Evolutionary conservation across 2,329 filamentous ascomycete genomes (phyloP), one percentile per base, ranked within the genome.

Genomic region (Colletotrichum eleusines): DNA sequence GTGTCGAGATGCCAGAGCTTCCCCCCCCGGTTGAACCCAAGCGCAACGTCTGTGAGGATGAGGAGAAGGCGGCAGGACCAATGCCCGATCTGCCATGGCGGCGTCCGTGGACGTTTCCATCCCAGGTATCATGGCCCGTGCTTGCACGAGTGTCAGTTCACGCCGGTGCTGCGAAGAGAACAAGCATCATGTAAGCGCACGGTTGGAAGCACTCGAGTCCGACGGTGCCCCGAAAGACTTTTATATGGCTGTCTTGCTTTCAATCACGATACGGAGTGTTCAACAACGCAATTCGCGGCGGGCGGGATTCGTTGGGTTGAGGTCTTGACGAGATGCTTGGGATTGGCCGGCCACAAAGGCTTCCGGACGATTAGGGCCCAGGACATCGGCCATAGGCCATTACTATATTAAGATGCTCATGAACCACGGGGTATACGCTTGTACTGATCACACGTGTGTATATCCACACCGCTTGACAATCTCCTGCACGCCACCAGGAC

Each of bases 401-500:
- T 51, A 40, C n/a, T 31, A 62, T 33, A 28, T 51, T 70, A 48
- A 40, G 51, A 57, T 38, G 54, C 38, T 67, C 51, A 70, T 67
- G 31, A 66, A 62, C 55, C 66, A 70, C 57, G 63, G 63, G 60
- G 44, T 6, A 67, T 70, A 42, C 57, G 42, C 68, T 67, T 51
- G 26, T 44, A 44, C 26, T 28, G 54, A 44, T 42, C n/a, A 50
- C 57, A 61, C 55, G 44, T 20, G 38, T 28, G 42, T 23, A 54
- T 23, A 54, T 23, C 44, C 63, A 53, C 63, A 62, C 26, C 35
- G 62, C 55, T 42, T 50, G 33, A 33, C 31, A 28, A 35, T 40
- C 44, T 35, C 23, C n/a, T 31, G 31, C n/a, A 26, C 51, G 35
- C 44, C n/a, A 40, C 44, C 23, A n/a, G 58, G 44, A 23, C 40